phyloP scores from a whole-genome alignment of 352 stramenopile genomes.

The Thalassiosira mediterranea region DNA sequence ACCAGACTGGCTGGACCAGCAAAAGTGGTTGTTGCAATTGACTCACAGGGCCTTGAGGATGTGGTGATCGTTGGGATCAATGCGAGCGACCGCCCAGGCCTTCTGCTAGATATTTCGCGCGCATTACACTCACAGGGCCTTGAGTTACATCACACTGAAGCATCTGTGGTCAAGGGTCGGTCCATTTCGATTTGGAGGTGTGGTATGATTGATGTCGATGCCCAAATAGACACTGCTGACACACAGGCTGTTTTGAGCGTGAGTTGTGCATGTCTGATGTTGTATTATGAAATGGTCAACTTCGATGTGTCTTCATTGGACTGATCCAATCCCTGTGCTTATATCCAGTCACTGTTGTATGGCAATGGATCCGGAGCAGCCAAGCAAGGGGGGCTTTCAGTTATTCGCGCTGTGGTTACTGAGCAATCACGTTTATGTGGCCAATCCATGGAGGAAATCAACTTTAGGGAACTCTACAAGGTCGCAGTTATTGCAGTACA shows the following conservation, averaged over 20 bases:
- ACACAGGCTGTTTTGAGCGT: conserved; percentile 61
- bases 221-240: conserved; percentile 62
- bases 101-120: conserved; percentile 78
- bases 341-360: conserved; percentile 51
- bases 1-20: conserved; percentile 21
- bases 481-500: conserved; percentile 71
- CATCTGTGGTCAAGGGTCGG: conserved; percentile 56
- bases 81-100: conserved; percentile 60
- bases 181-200: conserved; percentile 81
- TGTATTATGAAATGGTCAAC: too few relatives aligned
- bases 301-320: too few relatives aligned
- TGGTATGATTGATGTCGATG: conserved; percentile 54
- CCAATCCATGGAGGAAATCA: conserved; percentile 46
- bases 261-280: too few relatives aligned
- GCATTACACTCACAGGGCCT: conserved; percentile 57
- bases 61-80: conserved; percentile 62
- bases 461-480: conserved; percentile 74
- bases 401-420: conserved; percentile 69
- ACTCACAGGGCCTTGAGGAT: conserved; percentile 31
- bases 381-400: conserved; percentile 62
- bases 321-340: too few relatives aligned
- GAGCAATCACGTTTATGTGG: conserved; percentile 64
- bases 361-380: conserved; percentile 45
- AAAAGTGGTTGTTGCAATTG: conserved; percentile 63
- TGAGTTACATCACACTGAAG: conserved; percentile 72